These are phyloP conservation scores for Nakaseomyces delphensis DNA, from an alignment of 1,139 yeast genomes.

Conservation along the genomic window DNA sequence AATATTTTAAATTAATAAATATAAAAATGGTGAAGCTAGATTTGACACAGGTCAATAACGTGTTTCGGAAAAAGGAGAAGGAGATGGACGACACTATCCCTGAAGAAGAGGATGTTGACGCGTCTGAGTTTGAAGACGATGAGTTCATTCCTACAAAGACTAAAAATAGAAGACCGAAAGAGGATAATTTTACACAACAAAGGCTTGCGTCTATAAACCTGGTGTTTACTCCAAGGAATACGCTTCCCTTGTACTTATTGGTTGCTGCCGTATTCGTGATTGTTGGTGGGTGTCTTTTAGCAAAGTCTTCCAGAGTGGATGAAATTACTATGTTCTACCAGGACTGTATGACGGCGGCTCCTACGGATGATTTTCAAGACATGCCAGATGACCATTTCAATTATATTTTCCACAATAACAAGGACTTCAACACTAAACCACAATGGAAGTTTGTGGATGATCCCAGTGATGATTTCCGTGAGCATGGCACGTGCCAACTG, in stretches of 20 bases:
- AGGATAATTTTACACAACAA: conserved; percentile 60
- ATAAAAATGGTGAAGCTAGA: conserved; percentile 15
- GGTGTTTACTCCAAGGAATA: conserved; percentile 82
- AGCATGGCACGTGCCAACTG: conserved; percentile 58
- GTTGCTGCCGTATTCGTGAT: conserved; percentile 84
- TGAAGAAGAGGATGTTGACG: conserved; percentile 29
- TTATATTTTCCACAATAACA: conserved; percentile 43
- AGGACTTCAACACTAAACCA: conserved; percentile 35
- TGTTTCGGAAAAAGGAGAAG: conserved; percentile 24
- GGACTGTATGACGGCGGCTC: conserved; percentile 58
- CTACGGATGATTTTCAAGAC: conserved; percentile 42
- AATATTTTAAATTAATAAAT: not conserved
- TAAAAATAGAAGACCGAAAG: conserved; percentile 55
- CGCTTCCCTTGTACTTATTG: conserved; percentile 66
- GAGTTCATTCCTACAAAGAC: conserved; percentile 30
- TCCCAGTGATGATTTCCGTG: conserved; percentile 41
- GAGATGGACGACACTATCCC: conserved; percentile 15
- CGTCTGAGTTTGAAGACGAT: conserved; percentile 31
- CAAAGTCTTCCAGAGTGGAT: conserved; percentile 67
- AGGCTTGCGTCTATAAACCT: conserved; percentile 55
- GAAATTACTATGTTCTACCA: conserved; percentile 78
- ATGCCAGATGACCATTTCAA: conserved; percentile 54
- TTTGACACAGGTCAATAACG: conserved; percentile 19
- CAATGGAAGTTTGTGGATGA: conserved; percentile 56
- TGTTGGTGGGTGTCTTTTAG: conserved; percentile 83